Base-by-base conservation (phyloP, 1,284 basidiomycete species). In the Cryptococcus hybrid region DNA sequence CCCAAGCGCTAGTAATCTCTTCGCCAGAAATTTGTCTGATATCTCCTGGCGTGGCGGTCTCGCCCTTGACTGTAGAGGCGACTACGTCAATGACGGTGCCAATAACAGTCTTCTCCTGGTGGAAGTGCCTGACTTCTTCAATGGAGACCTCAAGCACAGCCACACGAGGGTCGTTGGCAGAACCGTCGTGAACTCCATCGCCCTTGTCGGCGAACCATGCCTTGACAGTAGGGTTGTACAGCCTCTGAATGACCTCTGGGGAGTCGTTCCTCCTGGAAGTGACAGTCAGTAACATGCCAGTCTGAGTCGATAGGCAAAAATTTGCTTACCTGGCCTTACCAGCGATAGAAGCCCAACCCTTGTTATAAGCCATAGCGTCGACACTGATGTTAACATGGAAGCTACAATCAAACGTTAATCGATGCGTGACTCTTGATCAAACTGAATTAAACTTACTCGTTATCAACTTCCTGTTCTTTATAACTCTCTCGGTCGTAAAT, bases 171-270 rank as follows among this genome's bases (percentile, higher is more conserved):
- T 96, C 93, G 57, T 84, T 81, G 55, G 83, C 82, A 68, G 88
- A 84, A 38, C 92, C 92, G 61, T 86, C 89, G 76, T 92, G 90
- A 13, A 88, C 79, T n/a, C 89, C 90, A 66, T 95, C 92, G 49
- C 86, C 86, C 60, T 93, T 81, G 73, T 94, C 87, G 18, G 89
- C 90, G 69, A 95, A 94, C 84, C 90, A 95, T 0, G 87, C 88
- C 9, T 85, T 78, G 46, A 84, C 80, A 83, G 80, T 68, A 3
- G 82, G 67, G 56, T 82, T 86, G 85, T 86, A 92, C 57, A 88
- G 81, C 67, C 87, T 84, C 64, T 84, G 84, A 62, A 92, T 86
- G 55, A 85, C 70, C 7, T 83, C 82, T 42, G 80, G 81, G 74
- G 92, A 86, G 61, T 84, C 81, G 49, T 80, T 81, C 18, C 90